A percentile compares a stretch with the other conserved stretches of the same genome.
Evolutionary conservation across 2,329 filamentous ascomycete genomes (phyloP).

Genomic region (Alternaria angustiovoidea): DNA sequence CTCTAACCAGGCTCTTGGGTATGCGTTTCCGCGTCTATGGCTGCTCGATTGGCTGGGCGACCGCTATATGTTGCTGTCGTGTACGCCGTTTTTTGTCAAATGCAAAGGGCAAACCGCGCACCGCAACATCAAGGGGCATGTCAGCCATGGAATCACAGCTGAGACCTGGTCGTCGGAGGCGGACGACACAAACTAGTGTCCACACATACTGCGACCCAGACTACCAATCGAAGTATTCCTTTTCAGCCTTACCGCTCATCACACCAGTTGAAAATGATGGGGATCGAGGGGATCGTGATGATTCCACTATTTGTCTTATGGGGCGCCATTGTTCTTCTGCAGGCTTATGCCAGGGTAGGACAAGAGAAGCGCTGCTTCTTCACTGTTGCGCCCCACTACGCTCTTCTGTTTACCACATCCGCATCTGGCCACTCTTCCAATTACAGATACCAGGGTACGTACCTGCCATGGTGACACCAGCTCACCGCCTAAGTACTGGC

Average conservation of each 20-base stretch:
- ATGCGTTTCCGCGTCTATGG: constrained; percentile 8
- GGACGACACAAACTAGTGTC: constrained; percentile 27
- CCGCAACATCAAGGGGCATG: constrained; percentile 24
- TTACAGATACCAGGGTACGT: constrained; percentile 26
- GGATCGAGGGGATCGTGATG: constrained; percentile 8
- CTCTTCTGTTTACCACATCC: constrained; percentile 17
- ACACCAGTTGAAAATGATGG: constrained; percentile 17
- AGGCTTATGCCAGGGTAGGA: constrained; percentile 30
- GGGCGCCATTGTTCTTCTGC: constrained; percentile 21
- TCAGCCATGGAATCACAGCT: constrained; percentile 20
- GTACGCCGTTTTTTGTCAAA: constrained; percentile 51
- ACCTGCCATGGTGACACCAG: constrained; percentile 29
- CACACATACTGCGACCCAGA: constrained; percentile 14
- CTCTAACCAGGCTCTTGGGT: constrained; percentile 41
- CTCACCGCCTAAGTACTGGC: constrained; percentile 34
- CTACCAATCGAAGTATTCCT: constrained; percentile 37
- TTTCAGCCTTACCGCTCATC: constrained; percentile 32
- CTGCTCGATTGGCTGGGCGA: constrained; percentile 26
- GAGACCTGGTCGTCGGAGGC: constrained; percentile 30
- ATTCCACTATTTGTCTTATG: constrained; percentile 17
- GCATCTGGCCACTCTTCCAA: constrained; percentile 8
- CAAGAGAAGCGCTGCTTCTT: constrained; percentile 19
- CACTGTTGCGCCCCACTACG: constrained; percentile 28
- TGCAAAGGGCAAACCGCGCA: constrained; percentile 26
- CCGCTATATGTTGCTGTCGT: constrained; percentile 32